These are phyloP conservation scores for Aspergillus calidoustus DNA, from an alignment of 2,329 filamentous ascomycete genomes.

Conservation along the genomic window DNA sequence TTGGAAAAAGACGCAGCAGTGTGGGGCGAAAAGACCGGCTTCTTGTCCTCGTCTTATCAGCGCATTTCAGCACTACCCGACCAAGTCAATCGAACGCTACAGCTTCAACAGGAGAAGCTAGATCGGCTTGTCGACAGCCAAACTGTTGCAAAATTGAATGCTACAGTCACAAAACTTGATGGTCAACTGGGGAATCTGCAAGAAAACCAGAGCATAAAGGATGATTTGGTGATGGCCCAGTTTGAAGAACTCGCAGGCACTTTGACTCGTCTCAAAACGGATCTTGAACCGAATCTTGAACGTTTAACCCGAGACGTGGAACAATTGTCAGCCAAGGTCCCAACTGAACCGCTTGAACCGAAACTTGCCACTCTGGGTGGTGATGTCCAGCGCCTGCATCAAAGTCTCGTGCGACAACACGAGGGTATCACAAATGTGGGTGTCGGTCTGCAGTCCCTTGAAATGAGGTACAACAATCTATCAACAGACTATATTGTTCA, in stretches of 20 bases:
- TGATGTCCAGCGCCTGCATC: neutral
- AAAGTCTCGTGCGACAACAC: slow-evolving; percentile 2
- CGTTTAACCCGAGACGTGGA: neutral
- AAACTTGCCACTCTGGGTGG: neutral
- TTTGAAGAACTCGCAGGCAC: slow-evolving; percentile 25
- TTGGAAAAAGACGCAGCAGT: slow-evolving; percentile 4
- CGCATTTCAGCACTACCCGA: slow-evolving; percentile 1
- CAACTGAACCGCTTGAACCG: slow-evolving; percentile 9
- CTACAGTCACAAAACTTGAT: slow-evolving; percentile 6
- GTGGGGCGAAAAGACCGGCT: slow-evolving; percentile 7
- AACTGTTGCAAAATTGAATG: neutral
- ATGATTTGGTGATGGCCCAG: slow-evolving; percentile 26
- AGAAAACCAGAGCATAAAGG: slow-evolving; percentile 21
- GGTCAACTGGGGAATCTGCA: slow-evolving; percentile 22
- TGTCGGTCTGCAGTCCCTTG: slow-evolving; percentile 44
- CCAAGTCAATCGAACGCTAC: slow-evolving; percentile 1
- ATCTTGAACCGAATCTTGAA: slow-evolving; percentile 3
- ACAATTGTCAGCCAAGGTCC: neutral
- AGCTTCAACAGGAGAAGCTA: slow-evolving; percentile 13
- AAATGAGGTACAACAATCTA: slow-evolving; percentile 57
- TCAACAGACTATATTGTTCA: slow-evolving; percentile 41
- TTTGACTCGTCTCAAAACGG: neutral
- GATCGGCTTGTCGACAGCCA: slow-evolving; percentile 1
- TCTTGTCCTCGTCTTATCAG: slow-evolving; percentile 12
- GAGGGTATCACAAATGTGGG: slow-evolving; percentile 22